Evolutionary conservation across 352 stramenopile species (phyloP), one percentile per base, ranked within the genome.

Genomic region (Phytophthora tubulina): DNA sequence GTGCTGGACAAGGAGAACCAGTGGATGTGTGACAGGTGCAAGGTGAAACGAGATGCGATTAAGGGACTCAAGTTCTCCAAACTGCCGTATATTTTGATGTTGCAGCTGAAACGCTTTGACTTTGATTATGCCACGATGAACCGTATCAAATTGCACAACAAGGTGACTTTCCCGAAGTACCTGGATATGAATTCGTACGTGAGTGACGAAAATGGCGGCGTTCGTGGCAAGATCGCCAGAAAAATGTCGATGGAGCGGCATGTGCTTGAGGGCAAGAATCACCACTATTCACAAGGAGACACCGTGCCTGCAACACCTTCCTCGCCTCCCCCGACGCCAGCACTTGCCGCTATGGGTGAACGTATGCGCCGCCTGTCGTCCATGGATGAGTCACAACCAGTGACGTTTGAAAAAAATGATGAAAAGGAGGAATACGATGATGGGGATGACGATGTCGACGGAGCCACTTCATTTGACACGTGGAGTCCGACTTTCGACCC

Each of bases 61-160:
- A 97, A 97, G 63, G 92, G 93, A 14, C 80, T 96, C 57, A 97
- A 96, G 72, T 96, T 98, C 52, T 83, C 81, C 21, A 91, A 93
- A 54, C 76, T 97, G 52, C 92, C 93, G 31, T 95, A 97, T 65
- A 66, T 98, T 62, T 73, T 98, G 46, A 96, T 91, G 49, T 73
- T 98, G 32, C 93, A 98, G 71, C 81, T 98, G 21, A 97, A 98
- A 69, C 90, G 93, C 42, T 98, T 93, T 53, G 92, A 97, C 66
- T 97, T 97, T 82, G 93, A 98, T 75, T 98, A 97, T 58, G 78
- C 84, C 30, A 96, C 89, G n/a, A 89, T 96, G 76, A 92, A 87
- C 44, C 85, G 87, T 58, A 92, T 96, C 65, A 97, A 97, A 71
- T 53, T 97, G 21, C 89, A 96, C 76, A 90, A 95, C 59, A 66